Evolutionary conservation across 257 asterid genomes (phyloP), one percentile per base, ranked within the genome.

Genomic region (Solanum appendiculatum): DNA sequence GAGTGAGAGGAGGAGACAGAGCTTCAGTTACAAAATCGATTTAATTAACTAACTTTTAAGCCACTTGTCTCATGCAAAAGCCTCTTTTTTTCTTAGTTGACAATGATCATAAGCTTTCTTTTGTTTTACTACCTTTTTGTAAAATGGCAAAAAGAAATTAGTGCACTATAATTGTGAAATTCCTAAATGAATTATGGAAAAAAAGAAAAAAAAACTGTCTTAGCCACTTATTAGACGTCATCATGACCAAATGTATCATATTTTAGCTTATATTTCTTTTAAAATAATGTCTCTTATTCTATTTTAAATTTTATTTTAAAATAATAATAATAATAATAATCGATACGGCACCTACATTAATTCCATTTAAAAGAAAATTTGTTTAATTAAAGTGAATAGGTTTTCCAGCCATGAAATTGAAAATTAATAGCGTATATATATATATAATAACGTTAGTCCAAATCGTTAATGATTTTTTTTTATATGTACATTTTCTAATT

Each of bases 1-100:
- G 15, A 6, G n/a, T 15, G 21, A 60, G n/a, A 39, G 58, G 74
- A 63, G 58, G 15, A 64, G 73, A 82, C 21, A 54, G 3, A n/a
- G 37, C 10, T 88, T 86, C 91, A 66, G 89, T 89, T 89, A 89
- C 87, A 83, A 78, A 86, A 75, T 69, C 16, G 48, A 87, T 77
- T 87, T 72, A 40, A 68, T 51, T 56, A 58, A 25, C n/a, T 18
- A 74, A 63, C 23, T 51, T 87, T 60, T 31, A 74, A 29, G 48
- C 25, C 83, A 75, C 31, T 75, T 75, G 31, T 13, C 12, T 15
- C 34, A n/a, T 75, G 83, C 23, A 58, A n/a, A 13, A 3, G 33
- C 23, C 34, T 75, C 13, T 8, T n/a, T 39, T 75, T 39, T 7
- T 44, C 25, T 58, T 46, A 25, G 64, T 78, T 44, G 40, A 46